phyloP scores from a whole-genome alignment of 1,284 basidiomycete genomes.

The Moniliophthora roreri region DNA sequence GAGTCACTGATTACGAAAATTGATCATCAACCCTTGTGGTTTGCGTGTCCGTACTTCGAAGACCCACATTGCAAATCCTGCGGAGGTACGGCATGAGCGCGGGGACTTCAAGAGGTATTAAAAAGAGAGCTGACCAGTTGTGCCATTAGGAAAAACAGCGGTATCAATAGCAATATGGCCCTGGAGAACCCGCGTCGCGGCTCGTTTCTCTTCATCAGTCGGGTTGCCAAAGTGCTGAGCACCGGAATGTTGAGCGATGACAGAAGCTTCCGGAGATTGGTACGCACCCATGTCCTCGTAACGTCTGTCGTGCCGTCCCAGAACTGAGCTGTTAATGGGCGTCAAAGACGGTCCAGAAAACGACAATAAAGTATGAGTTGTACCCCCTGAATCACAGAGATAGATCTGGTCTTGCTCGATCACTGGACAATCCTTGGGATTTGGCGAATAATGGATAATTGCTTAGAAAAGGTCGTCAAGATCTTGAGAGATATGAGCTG shows the following conservation, averaged over 20 bases:
- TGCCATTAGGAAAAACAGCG: constrained; percentile 85
- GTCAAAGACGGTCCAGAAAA: neutral
- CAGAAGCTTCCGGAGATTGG: neutral
- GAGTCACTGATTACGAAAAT: constrained; percentile 61
- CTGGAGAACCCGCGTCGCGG: constrained; percentile 93
- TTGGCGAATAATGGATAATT: constrained; percentile 92
- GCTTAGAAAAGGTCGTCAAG: constrained; percentile 42
- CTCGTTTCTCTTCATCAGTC: constrained; percentile 78
- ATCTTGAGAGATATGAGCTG: constrained; percentile 7
- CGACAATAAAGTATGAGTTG: constrained; percentile 11
- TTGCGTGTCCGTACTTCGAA: neutral
- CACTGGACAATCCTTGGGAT: constrained; percentile 70
- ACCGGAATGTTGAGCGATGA: neutral
- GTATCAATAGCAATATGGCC: constrained; percentile 93
- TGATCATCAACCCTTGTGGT: constrained; percentile 3
- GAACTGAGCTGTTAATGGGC: constrained; percentile 66
- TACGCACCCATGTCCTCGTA: constrained; percentile 81
- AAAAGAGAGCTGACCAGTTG: constrained; percentile 58
- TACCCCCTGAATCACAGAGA: constrained; percentile 92
- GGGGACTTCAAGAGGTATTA: neutral
- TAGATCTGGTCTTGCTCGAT: constrained; percentile 86
- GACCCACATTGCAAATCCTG: constrained; percentile 62
- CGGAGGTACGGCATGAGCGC: constrained; percentile 1
- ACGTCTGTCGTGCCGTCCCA: constrained; percentile 95
- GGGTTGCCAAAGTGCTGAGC: constrained; percentile 90